Conservation (phyloP, 73 alveolate genomes). For the Urostyla sp. region DNA sequence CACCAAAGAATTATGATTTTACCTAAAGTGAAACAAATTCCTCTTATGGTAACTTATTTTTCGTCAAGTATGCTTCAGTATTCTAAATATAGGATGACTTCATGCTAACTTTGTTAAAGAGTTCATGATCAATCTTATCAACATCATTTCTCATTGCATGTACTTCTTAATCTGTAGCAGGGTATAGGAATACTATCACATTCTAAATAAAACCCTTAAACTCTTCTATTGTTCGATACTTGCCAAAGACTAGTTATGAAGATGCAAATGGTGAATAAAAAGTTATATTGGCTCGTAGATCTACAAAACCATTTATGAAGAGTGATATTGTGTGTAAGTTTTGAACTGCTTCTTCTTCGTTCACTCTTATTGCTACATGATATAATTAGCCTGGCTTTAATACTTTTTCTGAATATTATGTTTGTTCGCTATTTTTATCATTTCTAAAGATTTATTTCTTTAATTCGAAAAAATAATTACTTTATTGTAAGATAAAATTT, state of each 20-base stretch:
- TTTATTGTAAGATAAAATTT: constrained; percentile 32
- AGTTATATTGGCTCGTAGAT: constrained; percentile 35
- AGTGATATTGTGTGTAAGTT: constrained; percentile 32
- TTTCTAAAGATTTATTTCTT: neutral
- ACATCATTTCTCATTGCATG: constrained; percentile 5
- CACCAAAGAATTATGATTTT: constrained; percentile 21
- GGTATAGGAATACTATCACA: constrained; percentile 51
- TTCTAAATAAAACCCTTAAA: constrained; percentile 49
- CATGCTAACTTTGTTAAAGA: neutral
- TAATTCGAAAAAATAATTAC: constrained; percentile 1
- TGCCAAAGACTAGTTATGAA: constrained; percentile 44
- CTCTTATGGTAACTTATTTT: constrained; percentile 24
- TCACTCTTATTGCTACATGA: constrained; percentile 42
- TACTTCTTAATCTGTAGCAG: constrained; percentile 49
- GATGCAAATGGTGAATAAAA: constrained; percentile 53
- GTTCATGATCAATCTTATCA: neutral
- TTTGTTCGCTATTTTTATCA: constrained; percentile 21
- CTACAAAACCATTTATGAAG: constrained; percentile 49
- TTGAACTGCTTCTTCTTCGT: constrained; percentile 27
- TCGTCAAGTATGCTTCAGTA: constrained; percentile 15
- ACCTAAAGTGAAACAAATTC: constrained; percentile 20
- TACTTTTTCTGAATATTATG: constrained; percentile 56
- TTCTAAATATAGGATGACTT: constrained; percentile 31
- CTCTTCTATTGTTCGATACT: constrained; percentile 12
- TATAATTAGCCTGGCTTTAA: constrained; percentile 42